A percentile compares a stretch with the other conserved stretches of the same genome.
These are phyloP conservation scores for Flaveria floridana DNA, from an alignment of 140 eudicot genomes.

Conservation along the genomic window DNA sequence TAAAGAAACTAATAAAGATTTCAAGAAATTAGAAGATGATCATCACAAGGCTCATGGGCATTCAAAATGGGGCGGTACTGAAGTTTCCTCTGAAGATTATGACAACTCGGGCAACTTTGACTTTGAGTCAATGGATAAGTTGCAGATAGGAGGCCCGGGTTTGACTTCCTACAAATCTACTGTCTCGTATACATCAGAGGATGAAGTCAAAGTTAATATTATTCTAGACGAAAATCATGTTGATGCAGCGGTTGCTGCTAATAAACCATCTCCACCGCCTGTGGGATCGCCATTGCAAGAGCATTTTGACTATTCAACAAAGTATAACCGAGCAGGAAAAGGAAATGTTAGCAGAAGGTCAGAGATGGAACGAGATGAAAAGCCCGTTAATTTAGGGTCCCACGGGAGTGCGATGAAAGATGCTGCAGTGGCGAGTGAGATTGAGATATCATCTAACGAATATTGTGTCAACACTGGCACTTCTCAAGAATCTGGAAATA, in stretches of 20 bases:
- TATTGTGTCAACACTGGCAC: constrained; percentile 65
- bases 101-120: constrained; percentile 69
- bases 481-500: constrained; percentile 66
- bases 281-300: constrained; percentile 79
- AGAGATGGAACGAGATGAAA: constrained; percentile 39
- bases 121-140: constrained; percentile 70
- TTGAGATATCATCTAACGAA: constrained; percentile 70
- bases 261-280: constrained; percentile 50
- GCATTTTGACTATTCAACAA: constrained; percentile 65
- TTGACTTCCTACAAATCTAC: constrained; percentile 49
- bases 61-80: constrained; percentile 51
- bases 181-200: constrained; percentile 57
- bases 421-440: constrained; percentile 72
- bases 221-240: constrained; percentile 32
- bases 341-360: constrained; percentile 65
- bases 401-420: constrained; percentile 59
- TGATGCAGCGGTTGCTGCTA: constrained; percentile 33
- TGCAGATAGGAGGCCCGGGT: constrained; percentile 40
- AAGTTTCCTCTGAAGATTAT: constrained; percentile 70
- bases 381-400: constrained; percentile 35
- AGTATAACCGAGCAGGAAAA: constrained; percentile 52
- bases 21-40: constrained; percentile 33
- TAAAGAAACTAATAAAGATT: constrained; percentile 28
- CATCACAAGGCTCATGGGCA: constrained; percentile 23
- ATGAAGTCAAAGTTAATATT: constrained; percentile 41